phyloP scores from a whole-genome alignment of 192 early-diverging fungal species.

The Backusella psychrophila region DNA sequence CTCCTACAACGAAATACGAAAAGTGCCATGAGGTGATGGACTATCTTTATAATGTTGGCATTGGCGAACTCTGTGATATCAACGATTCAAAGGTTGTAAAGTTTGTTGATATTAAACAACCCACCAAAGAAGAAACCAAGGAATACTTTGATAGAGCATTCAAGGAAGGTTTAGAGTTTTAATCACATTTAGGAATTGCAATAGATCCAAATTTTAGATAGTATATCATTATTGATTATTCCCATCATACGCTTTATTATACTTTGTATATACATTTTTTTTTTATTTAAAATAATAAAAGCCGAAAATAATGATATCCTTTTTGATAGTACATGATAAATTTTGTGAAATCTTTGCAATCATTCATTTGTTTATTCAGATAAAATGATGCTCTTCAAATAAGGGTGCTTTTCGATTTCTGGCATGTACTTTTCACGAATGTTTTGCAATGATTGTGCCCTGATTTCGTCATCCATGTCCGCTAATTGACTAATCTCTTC shows the following conservation, averaged over 20 bases:
- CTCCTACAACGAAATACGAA: no score
- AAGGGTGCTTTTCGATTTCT: slow-evolving; percentile 59
- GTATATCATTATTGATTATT: no score
- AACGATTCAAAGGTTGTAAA: neutral
- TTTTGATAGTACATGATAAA: neutral
- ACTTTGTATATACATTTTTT: neutral
- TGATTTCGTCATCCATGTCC: slow-evolving; percentile 32
- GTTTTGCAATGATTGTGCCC: slow-evolving; percentile 36
- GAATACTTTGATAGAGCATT: neutral
- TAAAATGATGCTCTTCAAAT: slow-evolving; percentile 34
- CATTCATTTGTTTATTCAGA: neutral
- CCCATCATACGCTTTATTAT: no score
- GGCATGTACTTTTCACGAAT: slow-evolving; percentile 56
- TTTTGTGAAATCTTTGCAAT: neutral
- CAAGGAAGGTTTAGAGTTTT: neutral
- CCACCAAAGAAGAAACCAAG: neutral
- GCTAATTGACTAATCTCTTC: slow-evolving; percentile 51
- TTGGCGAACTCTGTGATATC: neutral
- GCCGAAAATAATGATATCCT: neutral
- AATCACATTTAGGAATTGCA: no score
- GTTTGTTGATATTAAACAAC: neutral
- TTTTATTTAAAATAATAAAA: neutral
- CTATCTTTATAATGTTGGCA: neutral
- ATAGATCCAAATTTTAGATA: no score
- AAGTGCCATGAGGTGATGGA: neutral